Evolutionary conservation across 176 grass and related monocot species (phyloP), one percentile per base, ranked within the genome.

Genomic region (Canna indica): DNA sequence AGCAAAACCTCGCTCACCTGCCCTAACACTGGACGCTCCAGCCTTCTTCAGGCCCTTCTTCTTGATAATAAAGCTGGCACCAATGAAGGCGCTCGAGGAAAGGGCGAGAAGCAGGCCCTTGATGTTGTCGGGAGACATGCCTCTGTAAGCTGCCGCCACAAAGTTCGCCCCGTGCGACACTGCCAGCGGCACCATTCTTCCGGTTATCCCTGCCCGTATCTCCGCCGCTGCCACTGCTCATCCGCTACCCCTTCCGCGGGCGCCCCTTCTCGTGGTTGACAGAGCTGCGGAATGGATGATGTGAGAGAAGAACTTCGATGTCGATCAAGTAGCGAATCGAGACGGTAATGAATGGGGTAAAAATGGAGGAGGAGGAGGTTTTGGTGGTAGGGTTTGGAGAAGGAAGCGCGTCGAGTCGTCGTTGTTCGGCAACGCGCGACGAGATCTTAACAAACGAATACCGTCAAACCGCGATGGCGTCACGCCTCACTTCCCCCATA

Each of bases 51-150:
- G 33, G 22, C 63, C 33, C 34, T 39, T 66, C 63, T 66, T 66
- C 34, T 66, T 66, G 16, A 66, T n/a, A 34, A 66, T 66, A 38
- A 66, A 66, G 34, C 63, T 66, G 35, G 63, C 32, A 20, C 63
- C 63, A 34, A 66, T 39, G 34, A 66, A 66, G 18, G 63, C 63
- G 33, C 63, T 66, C 32, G 63, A 66, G 32, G 63, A 66, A 18
- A 66, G 32, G 18, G 63, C 63, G 33, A 66, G 63, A 17, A 38
- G 33, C 15, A 66, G 28, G 6, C 63, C 63, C 63, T 66, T 66
- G 63, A 66, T 36, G 35, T 66, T 66, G 63, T 66, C 63, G 63
- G 18, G 33, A 34, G 63, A 66, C 32, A 66, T 66, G 32, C 32
- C 63, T 20, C 34, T 39, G 14, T 66, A 66, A 66, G 17, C 63